A percentile compares a stretch with the other conserved stretches of the same genome.
These are phyloP conservation scores for Epichloe gansuensis DNA, from an alignment of 2,329 filamentous ascomycete genomes.

Conservation along the genomic window DNA sequence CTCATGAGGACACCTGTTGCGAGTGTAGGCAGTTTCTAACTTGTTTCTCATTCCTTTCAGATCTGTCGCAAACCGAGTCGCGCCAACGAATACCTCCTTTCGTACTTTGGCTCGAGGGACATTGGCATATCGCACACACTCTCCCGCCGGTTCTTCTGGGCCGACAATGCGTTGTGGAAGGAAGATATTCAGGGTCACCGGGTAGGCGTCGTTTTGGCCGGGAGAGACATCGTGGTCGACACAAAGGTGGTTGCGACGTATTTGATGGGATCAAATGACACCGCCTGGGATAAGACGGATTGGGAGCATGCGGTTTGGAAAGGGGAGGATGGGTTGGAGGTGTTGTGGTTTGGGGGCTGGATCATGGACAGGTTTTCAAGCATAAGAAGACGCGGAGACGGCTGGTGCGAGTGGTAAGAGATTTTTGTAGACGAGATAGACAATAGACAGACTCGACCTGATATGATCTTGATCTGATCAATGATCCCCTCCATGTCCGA, in stretches of 20 bases:
- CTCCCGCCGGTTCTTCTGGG: conserved; percentile 48
- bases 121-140: conserved; percentile 46
- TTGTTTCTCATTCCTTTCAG: conserved; percentile 3
- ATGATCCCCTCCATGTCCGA: not conserved
- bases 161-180: conserved; percentile 48
- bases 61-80: conserved; percentile 27
- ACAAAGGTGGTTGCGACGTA: conserved; percentile 40
- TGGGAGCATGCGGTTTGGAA: conserved; percentile 17
- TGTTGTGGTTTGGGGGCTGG: conserved; percentile 42
- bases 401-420: conserved; percentile 12
- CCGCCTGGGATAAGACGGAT: not conserved
- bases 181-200: conserved; percentile 32
- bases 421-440: not conserved
- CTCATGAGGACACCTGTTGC: too few species aligned
- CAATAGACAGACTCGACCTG: too few species aligned
- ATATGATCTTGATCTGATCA: too few species aligned
- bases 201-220: conserved; percentile 37
- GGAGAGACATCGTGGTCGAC: conserved; percentile 42
- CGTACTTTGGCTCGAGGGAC: conserved; percentile 48
- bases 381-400: conserved; percentile 17
- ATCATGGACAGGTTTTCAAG: conserved; percentile 45
- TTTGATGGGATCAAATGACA: conserved; percentile 20
- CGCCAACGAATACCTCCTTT: conserved; percentile 47
- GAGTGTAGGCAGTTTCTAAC: too few species aligned
- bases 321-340: conserved; percentile 29